Conservation (phyloP, 768 basidiomycete species). For the Kwoniella dejecticola region DNA sequence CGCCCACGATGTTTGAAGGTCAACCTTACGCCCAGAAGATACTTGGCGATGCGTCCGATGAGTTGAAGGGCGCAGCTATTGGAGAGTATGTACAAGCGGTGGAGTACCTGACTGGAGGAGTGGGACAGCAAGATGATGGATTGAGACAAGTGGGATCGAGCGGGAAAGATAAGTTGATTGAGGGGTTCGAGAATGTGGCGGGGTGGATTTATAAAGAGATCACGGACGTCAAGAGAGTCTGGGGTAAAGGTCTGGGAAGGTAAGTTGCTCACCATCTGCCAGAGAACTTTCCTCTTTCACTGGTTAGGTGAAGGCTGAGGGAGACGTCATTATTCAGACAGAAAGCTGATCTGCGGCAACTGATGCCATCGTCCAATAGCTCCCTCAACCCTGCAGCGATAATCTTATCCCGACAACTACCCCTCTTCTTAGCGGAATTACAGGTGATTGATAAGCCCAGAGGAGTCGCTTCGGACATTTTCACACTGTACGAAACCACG, state of each 20-base stretch:
- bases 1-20: conserved; percentile 19
- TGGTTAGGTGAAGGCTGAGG: no score
- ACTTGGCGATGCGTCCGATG: conserved; percentile 40
- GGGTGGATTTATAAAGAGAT: conserved; percentile 52
- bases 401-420: conserved; percentile 53
- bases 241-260: conserved; percentile 41
- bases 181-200: conserved; percentile 49
- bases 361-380: no score
- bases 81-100: conserved; percentile 50
- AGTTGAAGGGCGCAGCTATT: conserved; percentile 48
- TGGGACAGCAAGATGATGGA: conserved; percentile 20
- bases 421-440: conserved; percentile 54
- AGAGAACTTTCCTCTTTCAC: no score
- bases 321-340: no score
- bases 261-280: conserved; percentile 26
- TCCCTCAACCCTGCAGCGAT: conserved; percentile 46
- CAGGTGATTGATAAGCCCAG: conserved; percentile 46
- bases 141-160: conserved; percentile 6
- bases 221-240: conserved; percentile 33
- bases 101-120: conserved; percentile 33
- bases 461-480: conserved; percentile 46
- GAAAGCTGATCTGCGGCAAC: no score
- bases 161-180: conserved; percentile 35
- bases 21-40: conserved; percentile 16
- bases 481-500: conserved; percentile 48